A percentile compares a stretch with the other conserved stretches of the same genome.
These are phyloP conservation scores for Tieghemostelium lacteum DNA, from an alignment of 78 protist genomes.

Conservation along the genomic window DNA sequence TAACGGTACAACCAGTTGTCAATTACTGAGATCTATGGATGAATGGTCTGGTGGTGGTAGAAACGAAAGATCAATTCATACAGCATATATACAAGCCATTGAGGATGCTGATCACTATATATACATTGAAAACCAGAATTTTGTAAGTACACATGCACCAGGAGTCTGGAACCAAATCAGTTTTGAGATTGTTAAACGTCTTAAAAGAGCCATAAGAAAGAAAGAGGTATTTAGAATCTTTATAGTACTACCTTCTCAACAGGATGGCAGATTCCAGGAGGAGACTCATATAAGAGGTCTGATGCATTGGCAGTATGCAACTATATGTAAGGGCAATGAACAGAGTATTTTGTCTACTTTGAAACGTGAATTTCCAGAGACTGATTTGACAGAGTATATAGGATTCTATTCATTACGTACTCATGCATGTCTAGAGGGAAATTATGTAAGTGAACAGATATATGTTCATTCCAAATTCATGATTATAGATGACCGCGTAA, in stretches of 20 bases:
- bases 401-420: conserved; percentile 73
- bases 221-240: conserved; percentile 57
- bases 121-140: conserved; percentile 92
- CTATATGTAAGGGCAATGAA: conserved; percentile 17
- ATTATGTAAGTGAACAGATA: conserved; percentile 71
- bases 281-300: conserved; percentile 72
- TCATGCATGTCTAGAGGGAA: conserved; percentile 72
- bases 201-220: conserved; percentile 79
- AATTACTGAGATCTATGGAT: conserved; percentile 69
- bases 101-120: conserved; percentile 84
- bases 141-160: conserved; percentile 76
- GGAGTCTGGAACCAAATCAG: conserved; percentile 78
- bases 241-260: conserved; percentile 64
- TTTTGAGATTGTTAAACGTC: conserved; percentile 74
- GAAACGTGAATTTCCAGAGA: conserved; percentile 61
- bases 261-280: conserved; percentile 67
- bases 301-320: conserved; percentile 78
- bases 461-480: conserved; percentile 94
- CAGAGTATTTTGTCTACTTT: conserved; percentile 39
- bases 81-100: conserved; percentile 84
- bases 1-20: conserved; percentile 56
- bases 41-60: conserved; percentile 86
- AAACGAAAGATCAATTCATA: conserved; percentile 82
- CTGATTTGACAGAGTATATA: conserved; percentile 68
- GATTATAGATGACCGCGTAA: conserved; percentile 88